Conservation (phyloP, 768 basidiomycete species). For the Butyriboletus loyo region DNA sequence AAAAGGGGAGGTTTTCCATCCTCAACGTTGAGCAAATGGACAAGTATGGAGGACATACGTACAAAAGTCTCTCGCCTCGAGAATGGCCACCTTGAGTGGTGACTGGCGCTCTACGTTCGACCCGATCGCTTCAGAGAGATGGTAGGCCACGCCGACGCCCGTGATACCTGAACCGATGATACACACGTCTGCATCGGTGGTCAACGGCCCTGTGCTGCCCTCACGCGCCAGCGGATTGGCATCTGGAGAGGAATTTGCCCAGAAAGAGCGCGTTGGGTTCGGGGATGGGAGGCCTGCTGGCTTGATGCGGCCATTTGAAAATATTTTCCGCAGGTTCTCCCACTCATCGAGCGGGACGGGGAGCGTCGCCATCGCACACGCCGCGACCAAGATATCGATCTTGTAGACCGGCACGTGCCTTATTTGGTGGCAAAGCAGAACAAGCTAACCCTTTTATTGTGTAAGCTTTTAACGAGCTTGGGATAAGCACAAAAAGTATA, state of each 20-base stretch:
- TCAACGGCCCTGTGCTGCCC: slow-evolving; percentile 63
- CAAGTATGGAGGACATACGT: slow-evolving; percentile 29
- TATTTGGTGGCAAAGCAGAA: too few relatives aligned
- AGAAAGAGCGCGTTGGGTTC: slow-evolving; percentile 71
- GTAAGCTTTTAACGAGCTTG: too few relatives aligned
- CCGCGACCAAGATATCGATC: slow-evolving; percentile 2
- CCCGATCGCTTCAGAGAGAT: slow-evolving; percentile 44
- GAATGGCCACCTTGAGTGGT: slow-evolving; percentile 52
- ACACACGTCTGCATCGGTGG: slow-evolving; percentile 62
- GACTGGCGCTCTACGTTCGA: background rate
- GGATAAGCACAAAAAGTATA: too few relatives aligned
- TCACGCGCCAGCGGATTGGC: slow-evolving; percentile 65
- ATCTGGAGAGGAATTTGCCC: slow-evolving; percentile 53
- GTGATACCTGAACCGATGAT: slow-evolving; percentile 82
- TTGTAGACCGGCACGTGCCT: too few relatives aligned
- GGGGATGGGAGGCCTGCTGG: slow-evolving; percentile 46
- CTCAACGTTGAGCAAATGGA: background rate
- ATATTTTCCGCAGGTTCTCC: slow-evolving; percentile 1
- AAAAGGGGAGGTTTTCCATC: background rate
- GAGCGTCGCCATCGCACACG: slow-evolving; percentile 9
- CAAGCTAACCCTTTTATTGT: too few relatives aligned
- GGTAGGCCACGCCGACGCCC: slow-evolving; percentile 72
- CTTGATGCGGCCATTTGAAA: slow-evolving; percentile 1
- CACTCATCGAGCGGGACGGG: background rate
- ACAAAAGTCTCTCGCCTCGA: slow-evolving; percentile 90